Evolutionary conservation across 805 yeast genomes (phyloP), one percentile per base, ranked within the genome.

Genomic region (Hanseniaspora osmophila): DNA sequence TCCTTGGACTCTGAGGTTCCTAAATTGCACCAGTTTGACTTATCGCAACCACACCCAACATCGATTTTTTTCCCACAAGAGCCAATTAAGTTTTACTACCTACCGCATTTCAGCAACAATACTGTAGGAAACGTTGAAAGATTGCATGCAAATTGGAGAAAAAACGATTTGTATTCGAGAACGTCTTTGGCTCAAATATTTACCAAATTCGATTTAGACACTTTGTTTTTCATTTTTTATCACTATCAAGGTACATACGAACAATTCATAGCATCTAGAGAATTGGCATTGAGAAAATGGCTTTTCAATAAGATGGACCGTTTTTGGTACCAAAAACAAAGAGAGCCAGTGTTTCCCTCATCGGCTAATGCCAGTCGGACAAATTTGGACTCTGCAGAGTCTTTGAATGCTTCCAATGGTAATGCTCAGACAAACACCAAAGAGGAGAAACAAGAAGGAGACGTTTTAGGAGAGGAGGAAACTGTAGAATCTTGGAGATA

Each of bases 191-290:
- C 77, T 47, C 84, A 77, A 57, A 64, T 69, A n/a, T 66, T 84
- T 63, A 67, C 73, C 27, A 85, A 81, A 54, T 74, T 90, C 55
- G 94, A 86, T 56, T 68, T 78, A 30, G 96, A 87, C 57, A 90
- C 97, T 1, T 64, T 92, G 52, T 88, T 90, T 53, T 92, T 84
- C 69, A 83, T 90, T 43, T 92, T 92, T 64, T 92, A 92, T 66
- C 92, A 87, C 52, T 67, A 66, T 45, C 83, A 77, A 54, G 84
- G 81, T 27, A 70, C 80, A 15, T 80, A 80, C 55, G 75, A 79
- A 49, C 92, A 83, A 60, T 71, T 75, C 50, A 64, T 78, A 47
- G 84, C 96, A 3, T 94, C 96, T 2, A 73, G 77, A 53, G 96
- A 90, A 64, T 70, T 90, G 49, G 66, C 70, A 10, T 64, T 69